Percentiles rank a stretch among this genome's conserved stretches.
Evolutionary conservation across 176 grass and related monocot genomes (phyloP).

Genomic region (Zizania latifolia): DNA sequence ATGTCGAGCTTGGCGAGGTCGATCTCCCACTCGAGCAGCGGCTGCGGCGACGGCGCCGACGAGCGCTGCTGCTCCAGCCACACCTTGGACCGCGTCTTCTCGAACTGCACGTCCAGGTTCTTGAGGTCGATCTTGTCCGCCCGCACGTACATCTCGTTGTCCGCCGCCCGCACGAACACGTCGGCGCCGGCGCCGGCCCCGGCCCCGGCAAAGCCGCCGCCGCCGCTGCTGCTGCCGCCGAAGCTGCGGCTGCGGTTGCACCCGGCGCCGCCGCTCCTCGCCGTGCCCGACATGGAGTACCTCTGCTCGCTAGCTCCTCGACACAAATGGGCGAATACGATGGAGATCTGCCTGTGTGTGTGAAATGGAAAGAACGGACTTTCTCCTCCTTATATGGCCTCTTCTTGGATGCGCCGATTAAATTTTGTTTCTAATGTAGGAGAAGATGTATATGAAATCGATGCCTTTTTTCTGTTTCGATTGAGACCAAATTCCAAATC

Average conservation of each 20-base stretch:
- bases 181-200: not conserved
- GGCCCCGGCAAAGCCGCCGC: not conserved
- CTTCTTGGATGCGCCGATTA: not conserved
- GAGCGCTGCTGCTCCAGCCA: conserved; percentile 54
- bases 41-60: conserved; percentile 17
- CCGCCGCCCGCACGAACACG: conserved; percentile 37
- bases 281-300: not conserved
- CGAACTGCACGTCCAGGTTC: conserved; percentile 67
- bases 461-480: not conserved
- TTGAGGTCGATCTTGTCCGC: conserved; percentile 71
- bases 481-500: not conserved
- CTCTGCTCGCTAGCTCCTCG: not conserved
- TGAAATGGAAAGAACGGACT: not conserved
- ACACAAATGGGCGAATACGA: not conserved
- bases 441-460: not conserved
- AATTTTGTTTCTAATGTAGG: not conserved
- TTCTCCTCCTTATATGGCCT: not conserved
- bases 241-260: conserved; percentile 1
- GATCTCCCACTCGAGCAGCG: conserved; percentile 73
- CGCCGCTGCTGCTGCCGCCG: not conserved
- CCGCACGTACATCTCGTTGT: conserved; percentile 53
- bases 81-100: conserved; percentile 67
- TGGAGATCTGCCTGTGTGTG: not conserved
- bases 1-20: conserved; percentile 76
- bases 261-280: not conserved